Conservation (phyloP, 805 yeast species). For the Candida pini region DNA sequence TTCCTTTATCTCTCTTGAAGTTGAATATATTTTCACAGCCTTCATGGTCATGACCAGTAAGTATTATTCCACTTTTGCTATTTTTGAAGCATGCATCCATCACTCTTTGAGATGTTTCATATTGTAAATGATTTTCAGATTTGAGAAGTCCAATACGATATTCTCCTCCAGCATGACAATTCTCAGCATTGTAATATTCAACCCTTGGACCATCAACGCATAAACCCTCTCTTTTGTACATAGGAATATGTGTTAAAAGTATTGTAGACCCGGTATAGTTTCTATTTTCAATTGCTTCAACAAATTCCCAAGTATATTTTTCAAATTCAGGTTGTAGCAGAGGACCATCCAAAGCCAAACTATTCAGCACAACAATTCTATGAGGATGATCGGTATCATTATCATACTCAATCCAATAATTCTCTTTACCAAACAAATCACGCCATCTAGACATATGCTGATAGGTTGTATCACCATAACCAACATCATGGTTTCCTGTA, state of each 20-base stretch:
- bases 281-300: constrained; percentile 49
- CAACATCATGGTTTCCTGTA: constrained; percentile 95
- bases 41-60: constrained; percentile 95
- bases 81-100: constrained; percentile 67
- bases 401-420: constrained; percentile 71
- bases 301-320: constrained; percentile 65
- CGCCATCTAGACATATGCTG: constrained; percentile 83
- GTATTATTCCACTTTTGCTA: constrained; percentile 65
- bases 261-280: constrained; percentile 75
- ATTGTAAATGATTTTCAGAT: constrained; percentile 79
- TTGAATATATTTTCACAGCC: constrained; percentile 79
- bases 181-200: constrained; percentile 48
- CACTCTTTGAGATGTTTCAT: constrained; percentile 60
- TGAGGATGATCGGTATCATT: constrained; percentile 63
- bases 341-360: constrained; percentile 86
- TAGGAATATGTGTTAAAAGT: constrained; percentile 83
- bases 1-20: constrained; percentile 31
- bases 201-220: constrained; percentile 85
- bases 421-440: constrained; percentile 74
- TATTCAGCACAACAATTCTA: constrained; percentile 84
- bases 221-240: constrained; percentile 73
- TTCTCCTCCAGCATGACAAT: constrained; percentile 47
- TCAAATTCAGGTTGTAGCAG: constrained; percentile 69
- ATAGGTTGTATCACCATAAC: constrained; percentile 93
- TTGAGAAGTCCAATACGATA: constrained; percentile 66